A percentile compares a stretch with the other conserved stretches of the same genome.
phyloP scores from a whole-genome alignment of 176 grass and related monocot species.

The Chloris gayana region DNA sequence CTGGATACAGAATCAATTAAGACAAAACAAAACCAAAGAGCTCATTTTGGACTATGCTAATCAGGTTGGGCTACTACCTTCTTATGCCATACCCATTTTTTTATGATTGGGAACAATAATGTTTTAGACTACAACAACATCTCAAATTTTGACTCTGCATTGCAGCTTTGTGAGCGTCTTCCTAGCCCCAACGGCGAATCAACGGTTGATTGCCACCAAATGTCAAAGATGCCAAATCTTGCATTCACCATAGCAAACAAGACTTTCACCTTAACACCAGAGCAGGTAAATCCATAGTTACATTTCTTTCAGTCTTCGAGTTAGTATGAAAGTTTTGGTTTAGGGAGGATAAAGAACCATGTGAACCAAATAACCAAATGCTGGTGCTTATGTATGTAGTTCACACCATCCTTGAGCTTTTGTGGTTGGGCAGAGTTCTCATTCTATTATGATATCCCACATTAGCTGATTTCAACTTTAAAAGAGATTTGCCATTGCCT shows the following conservation, averaged over 20 bases:
- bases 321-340: neutral
- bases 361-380: neutral
- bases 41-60: constrained; percentile 73
- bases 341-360: neutral
- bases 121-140: neutral
- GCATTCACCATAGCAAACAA: constrained; percentile 75
- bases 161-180: constrained; percentile 78
- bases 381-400: neutral
- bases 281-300: constrained; percentile 55
- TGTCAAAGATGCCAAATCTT: constrained; percentile 80
- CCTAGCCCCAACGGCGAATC: constrained; percentile 85
- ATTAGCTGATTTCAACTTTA: neutral
- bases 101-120: neutral
- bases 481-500: neutral
- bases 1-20: constrained; percentile 94
- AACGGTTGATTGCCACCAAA: constrained; percentile 64
- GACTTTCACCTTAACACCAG: constrained; percentile 73
- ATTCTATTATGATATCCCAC: too few relatives aligned
- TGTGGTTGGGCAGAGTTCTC: neutral
- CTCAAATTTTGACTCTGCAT: neutral
- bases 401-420: neutral
- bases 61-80: constrained; percentile 40
- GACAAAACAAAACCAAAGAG: constrained; percentile 69
- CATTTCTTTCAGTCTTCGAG: neutral
- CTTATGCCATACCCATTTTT: neutral